Conservation (phyloP, 306 rosid genomes). For the Cyclanthera cordifolia region DNA sequence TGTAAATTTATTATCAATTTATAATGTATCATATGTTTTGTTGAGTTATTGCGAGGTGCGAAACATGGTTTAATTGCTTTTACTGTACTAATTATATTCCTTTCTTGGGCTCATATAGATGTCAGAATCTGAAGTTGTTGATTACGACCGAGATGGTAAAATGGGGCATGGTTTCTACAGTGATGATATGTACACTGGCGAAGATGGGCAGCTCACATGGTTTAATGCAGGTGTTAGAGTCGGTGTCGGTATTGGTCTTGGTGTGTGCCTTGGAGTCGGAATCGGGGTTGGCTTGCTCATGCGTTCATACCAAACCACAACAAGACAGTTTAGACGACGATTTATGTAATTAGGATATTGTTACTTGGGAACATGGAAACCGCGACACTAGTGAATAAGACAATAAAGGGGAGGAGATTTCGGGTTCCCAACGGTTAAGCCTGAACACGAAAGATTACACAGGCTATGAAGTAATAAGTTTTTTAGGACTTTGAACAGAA, state of each 20-base stretch:
- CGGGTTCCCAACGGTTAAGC: background rate
- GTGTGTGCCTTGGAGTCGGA: slow-evolving; percentile 83
- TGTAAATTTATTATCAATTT: background rate
- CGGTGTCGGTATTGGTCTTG: slow-evolving; percentile 90
- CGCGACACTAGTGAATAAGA: slow-evolving; percentile 13
- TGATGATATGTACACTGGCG: slow-evolving; percentile 62
- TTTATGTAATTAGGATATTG: slow-evolving; percentile 31
- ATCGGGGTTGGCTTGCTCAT: slow-evolving; percentile 79
- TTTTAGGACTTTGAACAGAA: background rate
- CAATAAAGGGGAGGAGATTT: background rate
- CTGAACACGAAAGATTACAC: background rate
- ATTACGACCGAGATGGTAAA: slow-evolving; percentile 44
- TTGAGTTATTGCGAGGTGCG: background rate
- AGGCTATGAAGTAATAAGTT: slow-evolving; percentile 4
- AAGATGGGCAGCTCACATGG: slow-evolving; percentile 84
- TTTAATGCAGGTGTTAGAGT: slow-evolving; percentile 92
- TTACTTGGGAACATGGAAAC: slow-evolving; percentile 12
- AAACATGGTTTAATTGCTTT: background rate
- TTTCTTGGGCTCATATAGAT: slow-evolving; percentile 36
- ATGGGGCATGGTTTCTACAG: slow-evolving; percentile 40
- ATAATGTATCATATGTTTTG: background rate
- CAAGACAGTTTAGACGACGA: slow-evolving; percentile 57
- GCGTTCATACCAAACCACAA: slow-evolving; percentile 93
- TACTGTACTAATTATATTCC: slow-evolving; percentile 12
- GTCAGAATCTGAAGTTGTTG: slow-evolving; percentile 49